A percentile compares a stretch with the other conserved stretches of the same genome.
These are phyloP conservation scores for Termitomyces bulborhizus DNA, from an alignment of 768 basidiomycete genomes.

Conservation along the genomic window DNA sequence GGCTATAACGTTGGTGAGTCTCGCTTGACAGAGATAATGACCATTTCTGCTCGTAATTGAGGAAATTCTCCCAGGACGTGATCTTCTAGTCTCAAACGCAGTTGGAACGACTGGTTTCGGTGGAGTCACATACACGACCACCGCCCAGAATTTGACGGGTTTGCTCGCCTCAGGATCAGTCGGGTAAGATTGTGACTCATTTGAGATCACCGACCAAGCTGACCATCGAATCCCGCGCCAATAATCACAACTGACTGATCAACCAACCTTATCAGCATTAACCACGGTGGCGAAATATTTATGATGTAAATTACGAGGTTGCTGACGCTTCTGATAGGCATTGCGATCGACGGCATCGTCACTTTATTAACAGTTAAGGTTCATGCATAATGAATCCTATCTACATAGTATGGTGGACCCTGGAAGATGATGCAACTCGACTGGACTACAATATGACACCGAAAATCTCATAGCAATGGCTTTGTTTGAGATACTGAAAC, in stretches of 20 bases:
- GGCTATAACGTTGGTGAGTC: constrained; percentile 28
- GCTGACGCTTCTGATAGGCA: constrained; percentile 29
- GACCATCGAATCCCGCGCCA: background rate
- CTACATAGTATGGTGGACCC: background rate
- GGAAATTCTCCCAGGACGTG: constrained; percentile 17
- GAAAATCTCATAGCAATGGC: background rate
- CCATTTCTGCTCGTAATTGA: background rate
- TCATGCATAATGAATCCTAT: background rate
- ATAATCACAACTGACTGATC: too few species aligned
- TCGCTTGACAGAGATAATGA: background rate
- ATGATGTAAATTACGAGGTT: background rate
- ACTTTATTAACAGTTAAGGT: constrained; percentile 50
- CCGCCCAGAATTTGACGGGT: constrained; percentile 40
- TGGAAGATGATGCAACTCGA: background rate
- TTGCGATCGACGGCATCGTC: constrained; percentile 53
- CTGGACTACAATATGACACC: background rate
- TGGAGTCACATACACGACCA: constrained; percentile 42
- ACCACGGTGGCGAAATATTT: constrained; percentile 21
- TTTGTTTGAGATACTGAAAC: background rate
- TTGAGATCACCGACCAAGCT: background rate
- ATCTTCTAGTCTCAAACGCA: constrained; percentile 21
- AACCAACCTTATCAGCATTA: constrained; percentile 18
- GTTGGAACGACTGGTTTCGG: constrained; percentile 28
- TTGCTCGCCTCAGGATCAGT: constrained; percentile 44
- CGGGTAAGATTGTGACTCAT: constrained; percentile 26